phyloP scores from a whole-genome alignment of 1,284 basidiomycete genomes.

The Cutaneotrichosporon daszewskae region DNA sequence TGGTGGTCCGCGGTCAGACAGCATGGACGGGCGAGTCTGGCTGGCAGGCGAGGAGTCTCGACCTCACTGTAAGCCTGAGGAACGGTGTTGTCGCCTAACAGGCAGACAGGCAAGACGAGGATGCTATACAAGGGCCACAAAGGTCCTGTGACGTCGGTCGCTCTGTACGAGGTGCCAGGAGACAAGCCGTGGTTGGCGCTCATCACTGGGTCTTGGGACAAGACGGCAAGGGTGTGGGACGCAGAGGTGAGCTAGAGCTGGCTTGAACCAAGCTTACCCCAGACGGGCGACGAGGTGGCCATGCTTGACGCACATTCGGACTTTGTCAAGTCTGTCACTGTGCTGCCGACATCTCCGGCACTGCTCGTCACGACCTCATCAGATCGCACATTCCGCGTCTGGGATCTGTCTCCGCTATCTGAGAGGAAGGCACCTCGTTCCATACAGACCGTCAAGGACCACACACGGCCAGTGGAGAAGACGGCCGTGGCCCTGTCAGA shows the following conservation, averaged over 20 bases:
- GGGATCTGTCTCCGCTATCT: slow-evolving; percentile 54
- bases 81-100: neutral
- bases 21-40: slow-evolving; percentile 85
- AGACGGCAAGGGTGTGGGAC: slow-evolving; percentile 80
- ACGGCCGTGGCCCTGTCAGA: slow-evolving; percentile 45
- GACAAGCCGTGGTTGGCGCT: slow-evolving; percentile 43
- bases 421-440: slow-evolving; percentile 59
- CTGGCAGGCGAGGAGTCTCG: slow-evolving; percentile 62
- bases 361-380: slow-evolving; percentile 81
- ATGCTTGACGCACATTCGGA: slow-evolving; percentile 73
- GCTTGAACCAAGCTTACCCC: neutral
- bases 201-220: slow-evolving; percentile 87
- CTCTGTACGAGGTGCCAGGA: slow-evolving; percentile 52
- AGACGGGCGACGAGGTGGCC: slow-evolving; percentile 66
- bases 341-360: slow-evolving; percentile 55
- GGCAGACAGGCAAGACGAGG: slow-evolving; percentile 68
- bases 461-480: slow-evolving; percentile 27
- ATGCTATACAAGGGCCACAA: slow-evolving; percentile 73
- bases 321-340: slow-evolving; percentile 74
- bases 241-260: slow-evolving; percentile 53
- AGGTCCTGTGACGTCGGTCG: slow-evolving; percentile 77
- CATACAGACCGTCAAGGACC: slow-evolving; percentile 42
- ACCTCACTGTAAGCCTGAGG: slow-evolving; percentile 62
- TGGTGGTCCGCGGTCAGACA: slow-evolving; percentile 59
- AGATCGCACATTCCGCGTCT: slow-evolving; percentile 81